These are phyloP conservation scores for Petrea volubilis DNA, from an alignment of 257 asterid genomes.

Conservation along the genomic window DNA sequence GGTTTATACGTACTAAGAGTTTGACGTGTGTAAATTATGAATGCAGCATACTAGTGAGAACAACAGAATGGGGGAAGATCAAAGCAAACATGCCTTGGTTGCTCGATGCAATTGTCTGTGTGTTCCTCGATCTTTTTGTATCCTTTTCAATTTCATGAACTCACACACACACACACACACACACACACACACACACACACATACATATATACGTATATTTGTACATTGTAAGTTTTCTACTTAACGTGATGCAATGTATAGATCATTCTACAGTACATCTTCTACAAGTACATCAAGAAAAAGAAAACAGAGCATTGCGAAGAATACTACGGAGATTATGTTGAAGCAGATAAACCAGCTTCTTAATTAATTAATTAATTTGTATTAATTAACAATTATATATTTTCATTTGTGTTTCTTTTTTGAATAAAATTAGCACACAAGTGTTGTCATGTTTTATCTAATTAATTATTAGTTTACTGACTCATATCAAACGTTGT, in stretches of 20 bases:
- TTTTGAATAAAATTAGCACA: background rate
- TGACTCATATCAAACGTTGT: too few species aligned
- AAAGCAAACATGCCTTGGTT: slow-evolving; percentile 64
- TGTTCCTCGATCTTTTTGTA: slow-evolving; percentile 55
- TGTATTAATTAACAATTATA: background rate
- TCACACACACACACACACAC: background rate
- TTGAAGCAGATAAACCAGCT: slow-evolving; percentile 21
- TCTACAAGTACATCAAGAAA: slow-evolving; percentile 35
- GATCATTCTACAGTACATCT: slow-evolving; percentile 54
- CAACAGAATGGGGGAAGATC: slow-evolving; percentile 42
- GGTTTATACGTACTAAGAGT: background rate
- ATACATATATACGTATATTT: background rate
- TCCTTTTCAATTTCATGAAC: slow-evolving; percentile 24
- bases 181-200: background rate
- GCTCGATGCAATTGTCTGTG: slow-evolving; percentile 63
- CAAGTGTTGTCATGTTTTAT: too few species aligned
- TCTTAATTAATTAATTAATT: background rate
- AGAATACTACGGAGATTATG: slow-evolving; percentile 14
- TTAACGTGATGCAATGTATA: slow-evolving; percentile 10
- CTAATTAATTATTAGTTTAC: too few species aligned
- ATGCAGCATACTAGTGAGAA: slow-evolving; percentile 57
- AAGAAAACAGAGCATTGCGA: slow-evolving; percentile 21
- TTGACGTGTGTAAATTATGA: background rate
- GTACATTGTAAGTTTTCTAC: background rate
- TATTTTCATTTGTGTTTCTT: background rate